phyloP scores from a whole-genome alignment of 202 grass and related monocot species.

The Bolboschoenoplectus hybrid region DNA sequence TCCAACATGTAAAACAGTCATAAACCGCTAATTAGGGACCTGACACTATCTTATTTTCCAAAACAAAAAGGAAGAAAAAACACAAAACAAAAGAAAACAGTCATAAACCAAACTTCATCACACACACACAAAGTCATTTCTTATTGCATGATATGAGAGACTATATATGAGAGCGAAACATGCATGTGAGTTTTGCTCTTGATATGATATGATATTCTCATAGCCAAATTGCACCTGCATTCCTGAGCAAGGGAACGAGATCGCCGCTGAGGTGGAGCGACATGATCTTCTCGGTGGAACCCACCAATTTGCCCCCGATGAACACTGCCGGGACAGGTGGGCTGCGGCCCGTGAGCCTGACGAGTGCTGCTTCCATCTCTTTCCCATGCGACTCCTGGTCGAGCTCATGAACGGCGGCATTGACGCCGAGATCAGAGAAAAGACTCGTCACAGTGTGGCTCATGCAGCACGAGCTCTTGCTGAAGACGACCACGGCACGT shows the following conservation, averaged over 20 bases:
- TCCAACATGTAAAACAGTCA: neutral
- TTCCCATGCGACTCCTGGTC: constrained; percentile 48
- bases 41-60: neutral
- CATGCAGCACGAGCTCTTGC: constrained; percentile 69
- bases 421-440: constrained; percentile 51
- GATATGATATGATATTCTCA: neutral
- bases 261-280: constrained; percentile 60
- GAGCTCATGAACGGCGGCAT: constrained; percentile 51
- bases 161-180: neutral
- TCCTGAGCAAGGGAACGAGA: constrained; percentile 60
- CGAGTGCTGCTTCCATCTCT: constrained; percentile 65
- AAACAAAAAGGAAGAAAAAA: neutral
- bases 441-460: constrained; percentile 57
- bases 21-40: neutral
- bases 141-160: neutral
- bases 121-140: neutral
- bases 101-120: neutral
- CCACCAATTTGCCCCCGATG: constrained; percentile 57
- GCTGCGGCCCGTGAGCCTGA: constrained; percentile 18
- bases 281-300: constrained; percentile 56
- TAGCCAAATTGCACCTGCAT: constrained; percentile 64
- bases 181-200: neutral
- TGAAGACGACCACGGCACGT: constrained; percentile 77
- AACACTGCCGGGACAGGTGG: constrained; percentile 57
- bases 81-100: neutral